Base-by-base conservation (phyloP, 2,329 filamentous ascomycete genomes). In the Beauveria pseudobassiana region DNA sequence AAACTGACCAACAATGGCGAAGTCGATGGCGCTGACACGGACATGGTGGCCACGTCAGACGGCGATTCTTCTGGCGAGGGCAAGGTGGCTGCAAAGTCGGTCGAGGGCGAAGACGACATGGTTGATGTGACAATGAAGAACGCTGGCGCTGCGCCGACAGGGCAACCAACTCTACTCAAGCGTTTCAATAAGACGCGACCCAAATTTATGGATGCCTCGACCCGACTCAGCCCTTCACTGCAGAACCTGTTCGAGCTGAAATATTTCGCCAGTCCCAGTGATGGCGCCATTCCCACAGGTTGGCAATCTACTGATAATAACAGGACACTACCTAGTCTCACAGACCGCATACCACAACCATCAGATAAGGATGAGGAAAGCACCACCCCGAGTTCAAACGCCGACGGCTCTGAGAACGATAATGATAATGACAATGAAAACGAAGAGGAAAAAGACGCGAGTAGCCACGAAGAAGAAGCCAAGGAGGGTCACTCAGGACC, bases 91-190 rank as follows among this genome's bases (percentile, higher is more conserved):
- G 88, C 91, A 50, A 83, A 85, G 30, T 96, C 93, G 3, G 83
- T 96, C 2, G 88, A 93, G 71, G 90, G 91, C 10, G 93, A 97
- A 72, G 93, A 97, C 64, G 91, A 91, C 64, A 85, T 97, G 69
- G 90, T 98, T 6, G 90, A 97, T 70, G 87, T 99, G 18, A 90
- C 89, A 0, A 93, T 97, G 87, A 87, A 86, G 59, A 88, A 91
- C 67, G 77, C 78, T 20, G 49, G 59, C 16, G 57, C 58, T 51
- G 34, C 64, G 2, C 52, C 61, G 20, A 63, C 65, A 56, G 63
- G 58, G 62, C 64, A 72, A 52, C 55, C 73, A 8, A 66, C 67
- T 58, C 59, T 76, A 49, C 71, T 82, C 62, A 78, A 76, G 66
- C 72, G 71, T 7, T 85, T 84, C 73, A 83, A 80, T 64, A 73